Evolutionary conservation across 2,329 filamentous ascomycete genomes (phyloP).

Genomic region (Clonostachys chloroleuca): DNA sequence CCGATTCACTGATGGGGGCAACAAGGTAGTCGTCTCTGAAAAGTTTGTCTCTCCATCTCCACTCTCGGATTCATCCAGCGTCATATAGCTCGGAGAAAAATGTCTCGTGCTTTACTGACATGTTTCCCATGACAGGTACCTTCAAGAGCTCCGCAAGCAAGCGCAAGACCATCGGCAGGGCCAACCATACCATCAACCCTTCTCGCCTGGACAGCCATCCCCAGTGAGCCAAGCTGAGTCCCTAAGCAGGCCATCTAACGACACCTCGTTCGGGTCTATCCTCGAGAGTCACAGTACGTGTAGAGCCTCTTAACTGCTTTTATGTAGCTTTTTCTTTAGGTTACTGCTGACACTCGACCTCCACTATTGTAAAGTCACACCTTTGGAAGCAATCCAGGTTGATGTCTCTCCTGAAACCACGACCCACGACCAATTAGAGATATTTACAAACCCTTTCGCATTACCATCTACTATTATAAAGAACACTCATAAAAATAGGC

Average conservation of each 20-base stretch:
- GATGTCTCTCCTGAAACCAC: no score
- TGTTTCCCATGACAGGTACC: constrained; percentile 8
- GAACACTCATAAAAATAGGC: constrained; percentile 18
- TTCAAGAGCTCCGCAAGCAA: constrained; percentile 10
- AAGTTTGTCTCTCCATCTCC: constrained; percentile 11
- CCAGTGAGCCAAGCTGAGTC: no score
- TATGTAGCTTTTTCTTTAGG: no score
- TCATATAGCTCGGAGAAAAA: background rate
- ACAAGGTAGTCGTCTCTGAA: constrained; percentile 21
- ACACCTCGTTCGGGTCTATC: no score
- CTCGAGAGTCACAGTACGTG: no score
- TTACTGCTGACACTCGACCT: background rate
- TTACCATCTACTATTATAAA: constrained; percentile 18
- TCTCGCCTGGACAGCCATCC: no score
- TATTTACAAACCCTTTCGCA: constrained; percentile 21
- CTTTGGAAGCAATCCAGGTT: background rate
- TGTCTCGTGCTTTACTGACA: constrained; percentile 3
- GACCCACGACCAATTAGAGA: constrained; percentile 6
- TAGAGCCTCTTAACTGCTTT: no score
- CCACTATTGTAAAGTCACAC: constrained; percentile 5
- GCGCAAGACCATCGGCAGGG: constrained; percentile 5
- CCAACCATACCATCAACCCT: no score
- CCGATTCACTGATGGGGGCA: constrained; percentile 18
- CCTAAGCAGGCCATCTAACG: no score
- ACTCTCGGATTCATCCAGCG: background rate